Evolutionary conservation across 805 yeast genomes (phyloP), one percentile per base, ranked within the genome.

Genomic region (Cyberlindnera xishuangbannaensis): DNA sequence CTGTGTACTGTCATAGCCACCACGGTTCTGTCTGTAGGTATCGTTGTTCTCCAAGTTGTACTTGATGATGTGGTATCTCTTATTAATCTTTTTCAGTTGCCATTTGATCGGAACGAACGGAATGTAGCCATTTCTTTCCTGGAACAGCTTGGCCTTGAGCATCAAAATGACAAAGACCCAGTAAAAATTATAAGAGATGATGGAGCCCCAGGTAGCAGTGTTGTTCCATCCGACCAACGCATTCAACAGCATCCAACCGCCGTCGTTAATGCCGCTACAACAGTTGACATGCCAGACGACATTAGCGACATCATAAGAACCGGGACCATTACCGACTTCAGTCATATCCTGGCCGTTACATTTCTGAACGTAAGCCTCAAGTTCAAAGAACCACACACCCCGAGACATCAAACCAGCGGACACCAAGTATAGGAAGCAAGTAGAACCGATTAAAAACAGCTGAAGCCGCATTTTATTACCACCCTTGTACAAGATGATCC

Each of bases 201-300:
- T 83, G 15, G 95, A 83, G 7, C 95, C 95, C 53, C 82, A 85
- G 0, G 97, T 87, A 2, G 95, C 96, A 34, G 90, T 77, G 56
- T 87, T 87, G 16, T 88, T 85, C 97, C 97, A 87, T 3, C 97
- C 97, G 36, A 87, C 69, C 7, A 87, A 62, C 2, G 95, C 96
- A 29, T 86, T 86, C 48, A 83, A 67, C 27, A 87, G 67, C 95
- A 87, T 86, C 95, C 95, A 87, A 21, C 82, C 80, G 11, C 95
- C 95, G 50, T 87, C 97, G 13, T 73, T 82, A 43, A 83, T 78
- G 18, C 95, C 95, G 56, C 86, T 85, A 61, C 97, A 87, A 56
- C 95, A 86, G 60, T 87, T 85, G 18, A 87, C 95, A 57, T 87
- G 97, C 97, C 97, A 87, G 2, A 87, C 78, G 8, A 88, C 75